Conservation (phyloP, 192 early-diverging fungal species). For the Piromyces finnis region DNA sequence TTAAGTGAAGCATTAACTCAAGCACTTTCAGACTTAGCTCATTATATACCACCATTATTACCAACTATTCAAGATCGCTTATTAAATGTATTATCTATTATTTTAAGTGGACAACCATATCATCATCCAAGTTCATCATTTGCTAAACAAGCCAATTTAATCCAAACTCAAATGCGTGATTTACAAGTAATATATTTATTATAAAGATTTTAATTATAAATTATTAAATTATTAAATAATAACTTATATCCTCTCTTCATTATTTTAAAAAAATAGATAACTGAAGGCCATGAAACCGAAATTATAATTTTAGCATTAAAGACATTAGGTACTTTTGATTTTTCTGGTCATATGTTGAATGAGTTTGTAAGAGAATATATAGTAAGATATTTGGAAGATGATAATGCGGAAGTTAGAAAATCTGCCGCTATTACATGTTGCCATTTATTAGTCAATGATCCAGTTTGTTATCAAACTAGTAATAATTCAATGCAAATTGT, state of each 20-base stretch:
- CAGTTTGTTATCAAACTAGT: slow-evolving; percentile 60
- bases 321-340: slow-evolving; percentile 74
- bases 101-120: slow-evolving; percentile 63
- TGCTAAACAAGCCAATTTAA: slow-evolving; percentile 6
- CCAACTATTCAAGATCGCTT: slow-evolving; percentile 74
- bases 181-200: slow-evolving; percentile 1
- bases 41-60: slow-evolving; percentile 63
- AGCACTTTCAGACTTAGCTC: slow-evolving; percentile 60
- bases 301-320: slow-evolving; percentile 60
- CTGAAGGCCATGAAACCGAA: slow-evolving; percentile 51
- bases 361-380: slow-evolving; percentile 81
- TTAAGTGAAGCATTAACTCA: slow-evolving; percentile 63
- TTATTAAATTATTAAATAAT: too few relatives aligned
- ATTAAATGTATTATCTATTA: slow-evolving; percentile 73
- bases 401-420: slow-evolving; percentile 54
- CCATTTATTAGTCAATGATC: slow-evolving; percentile 48
- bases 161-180: neutral
- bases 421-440: slow-evolving; percentile 74
- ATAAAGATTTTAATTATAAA: too few relatives aligned
- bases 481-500: slow-evolving; percentile 65
- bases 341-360: slow-evolving; percentile 57
- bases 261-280: neutral
- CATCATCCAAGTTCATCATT: slow-evolving; percentile 51
- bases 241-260: too few relatives aligned
- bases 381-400: slow-evolving; percentile 62